Percentiles rank a stretch among this genome's conserved stretches.
phyloP scores from a whole-genome alignment of 768 basidiomycete genomes.

The Tricholoma saponaceum region DNA sequence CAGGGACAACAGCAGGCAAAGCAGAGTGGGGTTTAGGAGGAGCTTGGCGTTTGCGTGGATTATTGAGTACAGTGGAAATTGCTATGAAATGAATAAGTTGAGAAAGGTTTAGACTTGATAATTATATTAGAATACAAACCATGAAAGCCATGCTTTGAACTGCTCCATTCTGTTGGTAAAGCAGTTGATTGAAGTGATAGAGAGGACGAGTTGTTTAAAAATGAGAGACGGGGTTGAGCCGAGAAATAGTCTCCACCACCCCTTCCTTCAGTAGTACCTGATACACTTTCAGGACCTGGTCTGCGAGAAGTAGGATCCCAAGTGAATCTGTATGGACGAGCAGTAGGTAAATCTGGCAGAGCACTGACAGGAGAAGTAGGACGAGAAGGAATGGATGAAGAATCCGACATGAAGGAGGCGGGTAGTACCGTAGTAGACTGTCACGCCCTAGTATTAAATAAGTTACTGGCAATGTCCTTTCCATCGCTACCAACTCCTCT shows the following conservation, averaged over 20 bases:
- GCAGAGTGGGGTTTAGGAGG: constrained; percentile 87
- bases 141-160: constrained; percentile 83
- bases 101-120: constrained; percentile 1
- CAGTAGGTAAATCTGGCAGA: constrained; percentile 34
- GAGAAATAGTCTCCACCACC: constrained; percentile 56
- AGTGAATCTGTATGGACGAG: constrained; percentile 67
- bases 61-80: constrained; percentile 91
- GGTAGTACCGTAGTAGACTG: too few species aligned
- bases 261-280: constrained; percentile 67
- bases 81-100: constrained; percentile 42
- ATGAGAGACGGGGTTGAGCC: constrained; percentile 43
- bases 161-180: constrained; percentile 71
- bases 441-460: too few species aligned
- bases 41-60: constrained; percentile 77
- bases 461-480: too few species aligned
- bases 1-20: constrained; percentile 66
- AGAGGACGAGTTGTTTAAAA: constrained; percentile 44
- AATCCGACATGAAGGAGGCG: constrained; percentile 34
- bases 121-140: constrained; percentile 42
- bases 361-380: constrained; percentile 51
- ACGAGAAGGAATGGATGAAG: constrained; percentile 51
- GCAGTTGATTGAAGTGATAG: constrained; percentile 43
- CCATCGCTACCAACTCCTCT: constrained; percentile 17
- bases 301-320: constrained; percentile 62
- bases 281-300: constrained; percentile 67